Base-by-base conservation (phyloP, 441 rosid species). In the Croton laevigatus region DNA sequence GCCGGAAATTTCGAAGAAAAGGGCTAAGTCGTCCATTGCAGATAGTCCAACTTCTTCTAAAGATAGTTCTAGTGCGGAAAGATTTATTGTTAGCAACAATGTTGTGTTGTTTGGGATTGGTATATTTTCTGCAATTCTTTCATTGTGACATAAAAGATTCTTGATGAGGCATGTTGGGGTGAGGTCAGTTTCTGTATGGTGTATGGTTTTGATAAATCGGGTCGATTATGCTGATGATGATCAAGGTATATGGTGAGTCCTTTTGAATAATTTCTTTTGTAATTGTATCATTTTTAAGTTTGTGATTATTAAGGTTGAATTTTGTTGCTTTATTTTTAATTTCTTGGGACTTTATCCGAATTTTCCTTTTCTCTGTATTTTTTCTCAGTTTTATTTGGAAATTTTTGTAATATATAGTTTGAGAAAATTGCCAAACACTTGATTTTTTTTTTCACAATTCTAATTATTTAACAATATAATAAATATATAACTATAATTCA, bases 1-100 rank as follows among this genome's bases (percentile, higher is more conserved):
- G 0, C 98, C 97, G 0, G 71, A 72, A 64, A 81, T 78, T 42
- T 6, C 85, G 0, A 87, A 87, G 80, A 81, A 90, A 81, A 83
- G 80, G 76, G 73, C 79, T 9, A 66, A 71, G 53, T 70, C 59
- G 48, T 70, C 59, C 10, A 40, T 40, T 3, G 87, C 80, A 8
- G 87, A 75, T 0, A 68, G 75, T 27, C 84, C 87, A 3, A 81
- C 38, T 36, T 83, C 45, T 22, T 73, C 89, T 63, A 84, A 80
- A 48, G 89, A 85, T 64, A 70, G 76, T 38, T 87, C 96, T 19
- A 78, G 71, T 36, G 87, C 82, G 8, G 66, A 53, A 42, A 77
- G 71, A 17, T 42, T 71, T 54, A 71, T 75, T 52, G 70, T 60
- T 65, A 69, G 51, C 44, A 54, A 62, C 48, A 53, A 65, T 62